Percentiles rank a stretch among this genome's conserved stretches.
Evolutionary conservation across 2,329 filamentous ascomycete genomes (phyloP).

Genomic region (Aspergillus arachidicola): DNA sequence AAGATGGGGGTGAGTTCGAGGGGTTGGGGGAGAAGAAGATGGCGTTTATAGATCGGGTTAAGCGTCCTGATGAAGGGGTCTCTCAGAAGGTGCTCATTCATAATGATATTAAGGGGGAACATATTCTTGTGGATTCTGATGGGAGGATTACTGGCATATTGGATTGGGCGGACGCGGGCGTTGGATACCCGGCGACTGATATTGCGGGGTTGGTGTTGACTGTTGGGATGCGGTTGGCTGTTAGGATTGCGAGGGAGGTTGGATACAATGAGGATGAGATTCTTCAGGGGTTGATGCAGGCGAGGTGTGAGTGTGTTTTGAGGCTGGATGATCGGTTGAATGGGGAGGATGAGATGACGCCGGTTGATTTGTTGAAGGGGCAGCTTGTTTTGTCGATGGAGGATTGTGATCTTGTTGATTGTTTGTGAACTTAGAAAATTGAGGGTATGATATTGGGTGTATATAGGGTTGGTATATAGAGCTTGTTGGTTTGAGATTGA

Average conservation of each 20-base stretch:
- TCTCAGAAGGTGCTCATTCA: not conserved
- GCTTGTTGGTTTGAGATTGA: not conserved
- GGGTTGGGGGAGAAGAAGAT: not conserved
- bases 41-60: not conserved
- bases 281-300: slow-evolving; percentile 1
- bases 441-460: not conserved
- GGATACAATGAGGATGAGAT: not conserved
- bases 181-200: slow-evolving; percentile 6
- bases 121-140: not conserved
- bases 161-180: slow-evolving; percentile 5
- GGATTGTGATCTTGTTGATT: not conserved
- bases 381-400: slow-evolving; percentile 1
- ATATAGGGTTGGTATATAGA: not conserved
- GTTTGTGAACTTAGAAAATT: not conserved
- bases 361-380: not conserved
- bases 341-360: not conserved
- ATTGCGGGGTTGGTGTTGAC: slow-evolving; percentile 1
- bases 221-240: not conserved
- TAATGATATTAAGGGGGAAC: slow-evolving; percentile 1
- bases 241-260: not conserved
- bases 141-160: not conserved
- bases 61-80: not conserved
- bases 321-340: slow-evolving; percentile 3
- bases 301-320: slow-evolving; percentile 2
- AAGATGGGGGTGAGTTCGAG: not conserved